Conservation (phyloP, 768 basidiomycete genomes). For the Kwoniella mangroviensis region DNA sequence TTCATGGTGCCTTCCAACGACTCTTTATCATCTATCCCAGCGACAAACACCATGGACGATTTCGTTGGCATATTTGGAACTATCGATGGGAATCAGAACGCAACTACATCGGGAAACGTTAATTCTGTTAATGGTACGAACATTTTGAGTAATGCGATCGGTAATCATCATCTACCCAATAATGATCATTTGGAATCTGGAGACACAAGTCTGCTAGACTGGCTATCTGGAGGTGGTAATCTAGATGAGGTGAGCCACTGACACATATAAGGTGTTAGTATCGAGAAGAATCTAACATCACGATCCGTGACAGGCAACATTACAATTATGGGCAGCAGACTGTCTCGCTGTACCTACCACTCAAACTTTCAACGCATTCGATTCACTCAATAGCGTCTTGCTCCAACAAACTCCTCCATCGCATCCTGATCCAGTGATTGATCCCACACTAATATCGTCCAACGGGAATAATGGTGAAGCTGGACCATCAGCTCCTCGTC, state of each 20-base stretch:
- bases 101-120: neutral
- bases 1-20: neutral
- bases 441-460: conserved; percentile 10
- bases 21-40: neutral
- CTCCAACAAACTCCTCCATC: conserved; percentile 17
- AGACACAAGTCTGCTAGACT: conserved; percentile 21
- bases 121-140: neutral
- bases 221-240: conserved; percentile 19
- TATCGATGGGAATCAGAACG: conserved; percentile 7
- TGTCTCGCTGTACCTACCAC: conserved; percentile 31
- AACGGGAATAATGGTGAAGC: neutral
- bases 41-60: conserved; percentile 19
- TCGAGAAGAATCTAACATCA: neutral
- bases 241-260: conserved; percentile 33
- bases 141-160: neutral
- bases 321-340: conserved; percentile 44
- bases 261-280: neutral
- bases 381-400: conserved; percentile 31
- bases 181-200: conserved; percentile 1
- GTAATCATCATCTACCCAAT: neutral
- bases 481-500: neutral
- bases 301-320: conserved; percentile 26
- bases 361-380: conserved; percentile 31
- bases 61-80: conserved; percentile 23
- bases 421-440: neutral